Percentiles rank a stretch among this genome's conserved stretches.
Evolutionary conservation across 1,139 yeast species (phyloP).

Genomic region (Saccharomyces hybrid): DNA sequence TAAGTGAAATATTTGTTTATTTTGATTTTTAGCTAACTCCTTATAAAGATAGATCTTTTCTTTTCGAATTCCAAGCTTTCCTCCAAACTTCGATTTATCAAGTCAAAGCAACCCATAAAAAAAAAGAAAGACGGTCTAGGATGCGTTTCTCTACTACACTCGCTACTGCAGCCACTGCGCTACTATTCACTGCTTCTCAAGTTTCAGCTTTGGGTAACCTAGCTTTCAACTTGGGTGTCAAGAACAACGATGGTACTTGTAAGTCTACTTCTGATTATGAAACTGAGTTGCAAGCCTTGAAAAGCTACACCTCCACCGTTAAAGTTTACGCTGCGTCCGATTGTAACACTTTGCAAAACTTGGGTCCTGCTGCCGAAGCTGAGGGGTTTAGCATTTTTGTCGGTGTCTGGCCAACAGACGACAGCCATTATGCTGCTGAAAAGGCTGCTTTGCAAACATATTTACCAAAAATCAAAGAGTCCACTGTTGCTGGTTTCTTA

Average conservation of each 20-base stretch:
- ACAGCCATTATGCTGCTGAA: constrained; percentile 62
- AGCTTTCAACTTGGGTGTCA: constrained; percentile 79
- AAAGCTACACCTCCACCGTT: constrained; percentile 50
- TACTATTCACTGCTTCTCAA: constrained; percentile 22
- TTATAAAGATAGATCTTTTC: not conserved
- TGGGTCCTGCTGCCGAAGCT: constrained; percentile 80
- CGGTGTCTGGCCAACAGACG: constrained; percentile 90
- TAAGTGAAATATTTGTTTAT: not conserved
- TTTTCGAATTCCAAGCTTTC: not conserved
- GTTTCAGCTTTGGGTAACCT: constrained; percentile 34
- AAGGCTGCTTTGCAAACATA: constrained; percentile 55
- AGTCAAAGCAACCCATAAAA: not conserved
- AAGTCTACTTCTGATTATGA: constrained; percentile 62
- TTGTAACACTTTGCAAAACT: constrained; percentile 72
- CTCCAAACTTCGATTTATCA: not conserved
- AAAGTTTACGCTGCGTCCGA: constrained; percentile 84
- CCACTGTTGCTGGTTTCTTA: constrained; percentile 62
- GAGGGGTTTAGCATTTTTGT: constrained; percentile 67
- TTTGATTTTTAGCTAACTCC: not conserved
- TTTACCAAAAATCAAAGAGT: constrained; percentile 62
- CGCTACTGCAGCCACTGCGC: constrained; percentile 21
- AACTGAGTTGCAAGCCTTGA: constrained; percentile 51
- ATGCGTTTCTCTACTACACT: constrained; percentile 30
- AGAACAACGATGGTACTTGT: constrained; percentile 61
- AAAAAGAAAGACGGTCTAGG: not conserved